These are phyloP conservation scores for Fraxinus xanthoxyloides DNA, from an alignment of 305 asterid species.

Conservation along the genomic window DNA sequence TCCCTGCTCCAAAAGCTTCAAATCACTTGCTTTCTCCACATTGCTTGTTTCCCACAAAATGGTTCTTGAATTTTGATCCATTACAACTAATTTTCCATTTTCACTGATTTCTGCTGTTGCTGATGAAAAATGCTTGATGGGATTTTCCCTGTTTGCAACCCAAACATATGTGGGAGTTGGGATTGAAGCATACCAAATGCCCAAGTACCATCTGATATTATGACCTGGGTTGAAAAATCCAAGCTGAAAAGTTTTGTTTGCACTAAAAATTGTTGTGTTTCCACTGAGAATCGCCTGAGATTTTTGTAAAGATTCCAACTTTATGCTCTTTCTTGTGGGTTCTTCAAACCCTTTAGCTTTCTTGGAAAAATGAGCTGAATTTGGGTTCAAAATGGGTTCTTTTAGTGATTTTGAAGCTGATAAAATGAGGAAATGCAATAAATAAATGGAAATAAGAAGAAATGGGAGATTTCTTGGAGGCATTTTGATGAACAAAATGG, in stretches of 20 bases:
- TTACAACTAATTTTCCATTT: slow-evolving; percentile 45
- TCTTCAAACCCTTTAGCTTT: slow-evolving; percentile 14
- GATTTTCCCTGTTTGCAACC: slow-evolving; percentile 73
- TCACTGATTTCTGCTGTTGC: slow-evolving; percentile 45
- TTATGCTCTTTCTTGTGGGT: slow-evolving; percentile 25
- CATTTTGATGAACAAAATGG: slow-evolving; percentile 23
- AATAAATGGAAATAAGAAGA: slow-evolving; percentile 23
- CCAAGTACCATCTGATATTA: slow-evolving; percentile 55
- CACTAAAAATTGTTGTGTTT: slow-evolving; percentile 47
- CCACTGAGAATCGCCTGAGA: slow-evolving; percentile 41
- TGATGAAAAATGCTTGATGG: slow-evolving; percentile 42
- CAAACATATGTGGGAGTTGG: slow-evolving; percentile 60
- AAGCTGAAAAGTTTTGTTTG: slow-evolving; percentile 47
- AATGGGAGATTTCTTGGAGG: slow-evolving; percentile 20
- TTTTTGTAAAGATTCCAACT: slow-evolving; percentile 34
- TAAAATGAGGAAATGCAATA: slow-evolving; percentile 21
- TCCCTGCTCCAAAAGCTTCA: slow-evolving; percentile 56
- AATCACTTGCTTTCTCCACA: slow-evolving; percentile 34
- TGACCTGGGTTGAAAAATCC: slow-evolving; percentile 58
- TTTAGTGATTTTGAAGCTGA: slow-evolving; percentile 26
- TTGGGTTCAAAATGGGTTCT: slow-evolving; percentile 22
- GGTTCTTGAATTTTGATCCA: slow-evolving; percentile 39
- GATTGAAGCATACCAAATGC: slow-evolving; percentile 69
- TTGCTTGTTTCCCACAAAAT: slow-evolving; percentile 52
- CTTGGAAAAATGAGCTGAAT: slow-evolving; percentile 13